Evolutionary conservation across 139 green algal genomes (phyloP), one percentile per base, ranked within the genome.

Genomic region (Chlamydomonas sphaeroides): DNA sequence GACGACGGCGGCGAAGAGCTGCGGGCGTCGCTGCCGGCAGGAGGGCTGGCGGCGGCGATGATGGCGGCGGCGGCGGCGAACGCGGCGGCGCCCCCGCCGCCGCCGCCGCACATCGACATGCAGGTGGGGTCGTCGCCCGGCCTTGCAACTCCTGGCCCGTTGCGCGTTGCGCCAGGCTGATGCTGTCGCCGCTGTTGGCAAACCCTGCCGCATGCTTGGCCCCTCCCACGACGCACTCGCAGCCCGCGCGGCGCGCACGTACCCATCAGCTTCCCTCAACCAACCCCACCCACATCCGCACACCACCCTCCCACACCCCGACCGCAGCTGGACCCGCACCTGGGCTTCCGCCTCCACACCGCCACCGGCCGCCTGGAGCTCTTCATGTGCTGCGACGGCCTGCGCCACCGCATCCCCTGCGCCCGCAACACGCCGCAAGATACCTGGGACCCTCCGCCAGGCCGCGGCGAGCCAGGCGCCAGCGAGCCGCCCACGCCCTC

Each of bases 31-130:
- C 32, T 38, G 17, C 23, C 68, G 51, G 33, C 38, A 28, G n/a
- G 23, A 30, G 20, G 53, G 66, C 35, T 78, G 39, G 53, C 79
- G 33, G 33, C n/a, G 17, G 32, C 68, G 21, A 45, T 65, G 0
- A 26, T 41, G 36, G 38, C n/a, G n/a, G n/a, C n/a, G n/a, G n/a
- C n/a, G n/a, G n/a, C n/a, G n/a, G n/a, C n/a, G n/a, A n/a, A n/a
- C 20, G 23, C 56, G 3, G 3, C 10, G 38, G 38, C 79, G 36
- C 68, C 53, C 57, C 66, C 75, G 49, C 49, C 42, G 8, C 41
- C 66, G 41, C 51, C 69, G 30, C 68, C 67, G 32, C 26, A 62
- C 45, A 53, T 86, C n/a, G 80, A 86, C 80, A 68, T 86, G 62
- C 69, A 79, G 45, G 45, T 53, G 11, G 14, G n/a, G n/a, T n/a